These are phyloP conservation scores for Flammula alnicola DNA, from an alignment of 1,284 basidiomycete genomes.

Conservation along the genomic window DNA sequence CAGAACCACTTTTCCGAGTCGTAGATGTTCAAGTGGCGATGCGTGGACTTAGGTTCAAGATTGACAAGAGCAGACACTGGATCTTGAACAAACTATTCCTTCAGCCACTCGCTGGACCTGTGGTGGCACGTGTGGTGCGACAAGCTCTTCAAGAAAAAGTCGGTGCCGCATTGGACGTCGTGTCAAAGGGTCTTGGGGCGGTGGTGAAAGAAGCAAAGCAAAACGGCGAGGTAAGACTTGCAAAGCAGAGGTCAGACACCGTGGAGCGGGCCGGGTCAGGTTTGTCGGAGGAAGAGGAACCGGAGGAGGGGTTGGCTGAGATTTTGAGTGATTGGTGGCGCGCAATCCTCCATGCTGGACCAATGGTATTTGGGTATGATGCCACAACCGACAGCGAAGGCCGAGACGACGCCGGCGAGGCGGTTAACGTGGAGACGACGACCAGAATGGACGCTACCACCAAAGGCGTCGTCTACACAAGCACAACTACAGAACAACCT, in stretches of 20 bases:
- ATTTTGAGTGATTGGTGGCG: slow-evolving; percentile 21
- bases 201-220: slow-evolving; percentile 28
- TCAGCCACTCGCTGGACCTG: slow-evolving; percentile 48
- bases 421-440: not conserved
- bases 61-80: slow-evolving; percentile 51
- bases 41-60: slow-evolving; percentile 42
- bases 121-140: slow-evolving; percentile 36
- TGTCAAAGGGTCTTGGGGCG: slow-evolving; percentile 34
- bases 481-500: slow-evolving; percentile 25
- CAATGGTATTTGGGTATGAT: slow-evolving; percentile 24
- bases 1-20: slow-evolving; percentile 44
- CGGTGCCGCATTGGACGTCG: slow-evolving; percentile 33
- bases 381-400: not conserved
- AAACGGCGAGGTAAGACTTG: slow-evolving; percentile 13
- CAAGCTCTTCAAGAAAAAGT: slow-evolving; percentile 38
- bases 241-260: not conserved
- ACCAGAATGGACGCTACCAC: slow-evolving; percentile 28
- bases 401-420: not conserved
- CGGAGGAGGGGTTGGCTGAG: slow-evolving; percentile 12
- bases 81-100: slow-evolving; percentile 51
- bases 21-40: slow-evolving; percentile 40
- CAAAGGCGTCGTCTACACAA: slow-evolving; percentile 45
- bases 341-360: slow-evolving; percentile 32
- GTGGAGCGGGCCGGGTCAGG: slow-evolving; percentile 4
- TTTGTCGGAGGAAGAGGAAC: slow-evolving; percentile 11